Conservation (phyloP, 805 yeast genomes). For the Tetrapisispora taiwanensis region DNA sequence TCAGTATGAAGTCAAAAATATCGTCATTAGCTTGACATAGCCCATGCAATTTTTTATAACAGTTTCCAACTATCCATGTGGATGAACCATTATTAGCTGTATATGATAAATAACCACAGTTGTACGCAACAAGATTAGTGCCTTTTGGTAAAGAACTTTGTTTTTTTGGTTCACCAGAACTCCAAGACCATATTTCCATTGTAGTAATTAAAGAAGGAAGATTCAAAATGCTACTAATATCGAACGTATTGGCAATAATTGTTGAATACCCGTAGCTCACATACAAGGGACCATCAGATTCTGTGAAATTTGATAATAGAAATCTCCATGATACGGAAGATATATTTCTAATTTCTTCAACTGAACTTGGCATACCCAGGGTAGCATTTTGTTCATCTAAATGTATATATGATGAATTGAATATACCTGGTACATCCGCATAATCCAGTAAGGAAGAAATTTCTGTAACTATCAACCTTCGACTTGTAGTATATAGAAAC, state of each 20-base stretch:
- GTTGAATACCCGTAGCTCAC: constrained; percentile 59
- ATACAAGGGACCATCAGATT: constrained; percentile 30
- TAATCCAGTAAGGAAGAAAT: constrained; percentile 20
- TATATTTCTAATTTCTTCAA: constrained; percentile 7
- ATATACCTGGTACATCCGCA: constrained; percentile 27
- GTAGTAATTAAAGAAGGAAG: constrained; percentile 28
- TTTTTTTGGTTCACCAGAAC: constrained; percentile 39
- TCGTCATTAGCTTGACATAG: constrained; percentile 43
- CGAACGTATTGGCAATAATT: constrained; percentile 37
- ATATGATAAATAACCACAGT: constrained; percentile 36
- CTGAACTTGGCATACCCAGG: constrained; percentile 13
- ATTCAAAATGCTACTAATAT: constrained; percentile 13
- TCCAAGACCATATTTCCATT: constrained; percentile 68
- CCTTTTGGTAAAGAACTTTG: constrained; percentile 12
- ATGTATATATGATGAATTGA: constrained; percentile 16
- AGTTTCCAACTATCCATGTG: constrained; percentile 62
- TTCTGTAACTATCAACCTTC: constrained; percentile 32
- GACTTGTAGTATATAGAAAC: constrained; percentile 29
- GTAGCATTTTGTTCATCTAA: constrained; percentile 15
- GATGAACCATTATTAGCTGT: constrained; percentile 11
- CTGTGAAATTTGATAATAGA: constrained; percentile 36
- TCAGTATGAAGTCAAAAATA: constrained; percentile 37
- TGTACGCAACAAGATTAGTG: constrained; percentile 27
- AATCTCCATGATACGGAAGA: constrained; percentile 30
- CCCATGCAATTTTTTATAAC: constrained; percentile 42